Evolutionary conservation across 768 basidiomycete species (phyloP), one percentile per base, ranked within the genome.

Genomic region (Podaxis sp.): DNA sequence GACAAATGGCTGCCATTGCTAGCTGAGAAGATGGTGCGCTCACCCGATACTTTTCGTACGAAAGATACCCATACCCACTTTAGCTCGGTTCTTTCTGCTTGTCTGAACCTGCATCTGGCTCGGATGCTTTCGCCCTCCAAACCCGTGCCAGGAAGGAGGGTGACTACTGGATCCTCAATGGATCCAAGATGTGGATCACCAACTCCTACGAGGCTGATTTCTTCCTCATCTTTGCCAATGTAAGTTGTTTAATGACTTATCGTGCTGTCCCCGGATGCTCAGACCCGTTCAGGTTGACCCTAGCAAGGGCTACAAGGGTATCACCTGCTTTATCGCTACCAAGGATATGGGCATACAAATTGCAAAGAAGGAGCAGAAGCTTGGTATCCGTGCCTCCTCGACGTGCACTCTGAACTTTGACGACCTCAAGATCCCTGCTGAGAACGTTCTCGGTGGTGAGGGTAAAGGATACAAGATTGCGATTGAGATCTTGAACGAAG

Each of bases 181-280:
- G 97, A n/a, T 93, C 93, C 60, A 99, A 99, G 81, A 96, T 96
- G 95, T 97, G 95, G 95, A 97, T 98, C 64, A 96, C 95, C 26
- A 98, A 98, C 76, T 96, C 95, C 0, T 84, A 87, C 63, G 94
- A 96, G 75, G 95, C 94, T 1, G 92, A 95, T 51, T 82, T 96
- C 44, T 92, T 91, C 80, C 87, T 96, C 67, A 91, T 99, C 54
- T 99, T 99, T 65, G 97, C 97, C 56, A 99, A 93, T 65, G 93
- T 95, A 62, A 63, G 85, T 72, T 20, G 51, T 36, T 15, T 62
- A 57, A 48, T 15, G 37, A 20, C 24, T 50, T 33, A 10, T 6
- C 30, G 8, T n/a, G n/a, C 4, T 38, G 51, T 62, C 38, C 44
- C n/a, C 10, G 7, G 44, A 52, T 13, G 20, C 24, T 7, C 7